A percentile compares a stretch with the other conserved stretches of the same genome.
phyloP scores from a whole-genome alignment of 2,329 filamentous ascomycete genomes.

The Aspergillus ochraceus region DNA sequence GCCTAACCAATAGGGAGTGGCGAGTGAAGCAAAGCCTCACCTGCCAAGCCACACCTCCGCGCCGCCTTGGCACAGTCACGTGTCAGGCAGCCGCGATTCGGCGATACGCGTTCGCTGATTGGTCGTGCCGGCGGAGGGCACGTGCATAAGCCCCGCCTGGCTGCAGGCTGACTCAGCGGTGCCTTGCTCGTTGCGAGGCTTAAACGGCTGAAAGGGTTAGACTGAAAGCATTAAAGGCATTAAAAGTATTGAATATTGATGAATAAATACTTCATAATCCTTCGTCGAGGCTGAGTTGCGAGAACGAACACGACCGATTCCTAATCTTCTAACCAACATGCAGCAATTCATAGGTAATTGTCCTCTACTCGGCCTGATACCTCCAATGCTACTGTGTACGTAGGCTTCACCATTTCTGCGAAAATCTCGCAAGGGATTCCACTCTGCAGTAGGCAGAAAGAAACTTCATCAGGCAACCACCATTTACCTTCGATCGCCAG shows the following conservation, averaged over 20 bases:
- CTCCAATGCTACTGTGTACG: neutral
- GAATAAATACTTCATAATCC: no score
- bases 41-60: constrained; percentile 23
- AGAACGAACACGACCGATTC: no score
- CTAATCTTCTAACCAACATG: no score
- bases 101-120: neutral
- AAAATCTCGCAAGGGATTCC: neutral
- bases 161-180: neutral
- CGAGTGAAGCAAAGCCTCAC: constrained; percentile 27
- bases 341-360: no score
- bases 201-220: neutral
- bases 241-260: no score
- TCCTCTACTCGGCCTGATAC: neutral
- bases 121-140: constrained; percentile 2
- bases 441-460: neutral
- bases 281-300: no score
- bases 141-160: constrained; percentile 4
- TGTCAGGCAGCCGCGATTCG: constrained; percentile 33
- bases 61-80: constrained; percentile 17
- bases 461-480: neutral
- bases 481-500: neutral
- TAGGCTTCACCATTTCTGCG: no score
- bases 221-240: no score
- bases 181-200: neutral
- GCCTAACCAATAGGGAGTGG: constrained; percentile 43